Evolutionary conservation across 768 basidiomycete species (phyloP).

Genomic region (Kwoniella botswanensis): DNA sequence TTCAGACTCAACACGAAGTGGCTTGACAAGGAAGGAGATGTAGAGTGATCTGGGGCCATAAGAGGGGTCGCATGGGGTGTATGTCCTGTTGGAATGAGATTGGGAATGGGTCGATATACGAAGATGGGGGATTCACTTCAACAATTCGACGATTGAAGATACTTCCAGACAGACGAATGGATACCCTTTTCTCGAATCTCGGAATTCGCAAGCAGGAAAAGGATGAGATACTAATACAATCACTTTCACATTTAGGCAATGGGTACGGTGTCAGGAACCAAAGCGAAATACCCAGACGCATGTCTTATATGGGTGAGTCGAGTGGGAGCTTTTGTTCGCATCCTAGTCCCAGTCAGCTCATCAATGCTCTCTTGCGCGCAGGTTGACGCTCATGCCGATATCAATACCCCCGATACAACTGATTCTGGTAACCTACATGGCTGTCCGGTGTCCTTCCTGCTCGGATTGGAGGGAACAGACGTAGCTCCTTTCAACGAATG

Average conservation of each 20-base stretch:
- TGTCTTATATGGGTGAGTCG: slow-evolving; percentile 78
- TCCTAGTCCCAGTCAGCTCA: not conserved
- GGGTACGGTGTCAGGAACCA: slow-evolving; percentile 91
- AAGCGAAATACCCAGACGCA: slow-evolving; percentile 64
- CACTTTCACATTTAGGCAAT: slow-evolving; percentile 65
- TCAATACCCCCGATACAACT: slow-evolving; percentile 86
- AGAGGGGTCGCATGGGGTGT: no score
- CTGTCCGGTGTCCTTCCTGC: slow-evolving; percentile 94
- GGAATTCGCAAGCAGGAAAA: no score
- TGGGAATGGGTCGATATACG: no score
- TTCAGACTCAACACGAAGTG: not conserved
- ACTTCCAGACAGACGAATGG: no score
- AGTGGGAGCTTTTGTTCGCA: not conserved
- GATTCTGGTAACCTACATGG: slow-evolving; percentile 91
- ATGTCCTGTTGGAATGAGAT: no score
- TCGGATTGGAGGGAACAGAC: slow-evolving; percentile 63
- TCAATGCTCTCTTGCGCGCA: slow-evolving; percentile 10
- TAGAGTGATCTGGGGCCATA: no score
- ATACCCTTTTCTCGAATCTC: no score
- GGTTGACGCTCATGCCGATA: slow-evolving; percentile 94
- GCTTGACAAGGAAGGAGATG: no score
- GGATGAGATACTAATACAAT: not conserved
- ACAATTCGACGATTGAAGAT: no score
- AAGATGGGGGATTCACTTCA: no score
- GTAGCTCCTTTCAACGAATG: slow-evolving; percentile 62